A percentile compares a stretch with the other conserved stretches of the same genome.
Evolutionary conservation across 768 basidiomycete genomes (phyloP).

Genomic region (Leucocoprinus leucothites): DNA sequence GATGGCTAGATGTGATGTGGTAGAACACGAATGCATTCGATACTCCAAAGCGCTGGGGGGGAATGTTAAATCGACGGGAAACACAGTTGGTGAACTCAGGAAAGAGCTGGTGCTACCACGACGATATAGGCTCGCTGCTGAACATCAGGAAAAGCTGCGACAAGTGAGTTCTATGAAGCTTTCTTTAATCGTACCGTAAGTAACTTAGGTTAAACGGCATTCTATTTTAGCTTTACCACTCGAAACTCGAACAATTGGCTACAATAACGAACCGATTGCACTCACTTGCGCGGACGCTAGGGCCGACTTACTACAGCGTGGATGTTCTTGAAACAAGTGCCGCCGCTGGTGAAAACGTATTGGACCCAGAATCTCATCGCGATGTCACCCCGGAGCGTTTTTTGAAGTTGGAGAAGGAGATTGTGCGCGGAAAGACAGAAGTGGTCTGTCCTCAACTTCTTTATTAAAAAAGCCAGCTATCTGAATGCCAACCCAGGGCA

Average conservation of each 20-base stretch:
- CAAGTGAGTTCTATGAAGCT: slow-evolving; percentile 48
- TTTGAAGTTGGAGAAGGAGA: slow-evolving; percentile 76
- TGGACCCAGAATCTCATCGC: slow-evolving; percentile 40
- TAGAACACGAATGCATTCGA: slow-evolving; percentile 63
- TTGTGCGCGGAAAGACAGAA: slow-evolving; percentile 84
- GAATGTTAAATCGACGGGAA: slow-evolving; percentile 63
- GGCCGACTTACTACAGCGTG: slow-evolving; percentile 49
- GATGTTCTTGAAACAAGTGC: slow-evolving; percentile 52
- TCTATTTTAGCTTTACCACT: slow-evolving; percentile 57
- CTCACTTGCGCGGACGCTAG: slow-evolving; percentile 57
- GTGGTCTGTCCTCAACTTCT: slow-evolving; percentile 50
- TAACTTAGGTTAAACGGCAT: slow-evolving; percentile 12
- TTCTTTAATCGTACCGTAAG: neutral
- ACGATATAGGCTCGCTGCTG: slow-evolving; percentile 64
- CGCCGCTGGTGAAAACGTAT: slow-evolving; percentile 36
- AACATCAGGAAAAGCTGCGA: slow-evolving; percentile 74
- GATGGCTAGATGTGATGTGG: slow-evolving; percentile 56
- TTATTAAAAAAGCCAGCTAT: neutral
- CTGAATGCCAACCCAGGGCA: slow-evolving; percentile 41
- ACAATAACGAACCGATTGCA: slow-evolving; percentile 67
- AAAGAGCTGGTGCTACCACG: slow-evolving; percentile 72
- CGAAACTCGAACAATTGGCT: slow-evolving; percentile 72
- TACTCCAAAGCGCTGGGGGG: slow-evolving; percentile 72
- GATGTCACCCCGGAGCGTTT: slow-evolving; percentile 85
- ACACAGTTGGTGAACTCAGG: slow-evolving; percentile 62